These are phyloP conservation scores for Ogataea methanolica DNA, from an alignment of 805 yeast species.

Conservation along the genomic window DNA sequence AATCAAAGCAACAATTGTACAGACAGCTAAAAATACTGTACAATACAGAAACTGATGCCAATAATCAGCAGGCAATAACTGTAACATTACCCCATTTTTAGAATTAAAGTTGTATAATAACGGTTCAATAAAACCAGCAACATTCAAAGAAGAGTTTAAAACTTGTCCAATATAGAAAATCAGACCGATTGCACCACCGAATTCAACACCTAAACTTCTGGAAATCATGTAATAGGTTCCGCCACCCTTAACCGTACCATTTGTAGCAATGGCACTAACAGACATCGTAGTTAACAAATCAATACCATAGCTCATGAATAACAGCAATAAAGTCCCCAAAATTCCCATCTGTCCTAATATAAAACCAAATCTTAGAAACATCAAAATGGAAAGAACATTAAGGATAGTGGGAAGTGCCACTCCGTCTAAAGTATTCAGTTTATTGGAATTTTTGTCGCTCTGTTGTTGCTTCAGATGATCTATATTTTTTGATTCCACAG, in stretches of 20 bases:
- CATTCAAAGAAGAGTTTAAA: constrained; percentile 85
- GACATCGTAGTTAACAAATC: constrained; percentile 83
- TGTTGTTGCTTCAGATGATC: not conserved
- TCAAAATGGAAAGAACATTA: constrained; percentile 87
- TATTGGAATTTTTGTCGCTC: constrained; percentile 24
- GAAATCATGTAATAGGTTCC: constrained; percentile 98
- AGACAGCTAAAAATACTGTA: constrained; percentile 59
- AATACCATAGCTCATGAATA: constrained; percentile 71
- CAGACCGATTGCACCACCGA: constrained; percentile 96
- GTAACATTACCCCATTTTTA: constrained; percentile 48
- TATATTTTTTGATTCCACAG: not conserved
- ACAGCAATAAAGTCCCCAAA: constrained; percentile 63
- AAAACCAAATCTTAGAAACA: constrained; percentile 95
- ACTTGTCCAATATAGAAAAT: constrained; percentile 95
- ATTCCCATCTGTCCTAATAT: constrained; percentile 93
- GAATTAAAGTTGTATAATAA: constrained; percentile 72
- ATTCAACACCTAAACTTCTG: constrained; percentile 93
- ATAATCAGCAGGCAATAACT: constrained; percentile 59
- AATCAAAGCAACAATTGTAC: constrained; percentile 71
- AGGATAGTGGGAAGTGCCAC: constrained; percentile 92
- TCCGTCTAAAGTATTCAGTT: constrained; percentile 80
- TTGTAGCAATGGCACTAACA: constrained; percentile 93
- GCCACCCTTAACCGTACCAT: constrained; percentile 96
- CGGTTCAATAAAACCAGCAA: constrained; percentile 94
- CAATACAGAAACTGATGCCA: constrained; percentile 70